These are phyloP conservation scores for Handroanthus guayacan DNA, from an alignment of 257 asterid species.

Conservation along the genomic window DNA sequence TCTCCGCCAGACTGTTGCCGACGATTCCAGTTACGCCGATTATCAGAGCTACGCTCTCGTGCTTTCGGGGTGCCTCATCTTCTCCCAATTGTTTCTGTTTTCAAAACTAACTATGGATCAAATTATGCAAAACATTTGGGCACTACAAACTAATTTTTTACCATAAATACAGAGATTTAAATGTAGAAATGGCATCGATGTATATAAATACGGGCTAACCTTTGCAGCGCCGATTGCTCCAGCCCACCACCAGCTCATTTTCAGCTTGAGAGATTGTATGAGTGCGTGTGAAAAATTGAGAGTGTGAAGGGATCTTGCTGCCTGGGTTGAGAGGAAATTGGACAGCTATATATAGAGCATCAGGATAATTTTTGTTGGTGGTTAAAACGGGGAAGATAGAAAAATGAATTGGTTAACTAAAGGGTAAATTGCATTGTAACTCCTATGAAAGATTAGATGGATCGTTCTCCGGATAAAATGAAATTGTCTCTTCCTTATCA, in stretches of 20 bases:
- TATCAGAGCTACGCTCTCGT: constrained; percentile 41
- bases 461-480: too few species aligned
- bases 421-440: too few species aligned
- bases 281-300: not conserved
- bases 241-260: constrained; percentile 86
- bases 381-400: too few species aligned
- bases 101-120: not conserved
- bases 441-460: too few species aligned
- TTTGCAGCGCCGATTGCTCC: constrained; percentile 80
- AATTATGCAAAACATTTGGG: not conserved
- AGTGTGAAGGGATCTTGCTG: not conserved
- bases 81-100: constrained; percentile 40
- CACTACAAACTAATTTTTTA: not conserved
- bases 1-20: constrained; percentile 51
- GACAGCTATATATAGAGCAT: not conserved
- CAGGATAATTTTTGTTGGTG: too few species aligned
- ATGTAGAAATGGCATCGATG: not conserved
- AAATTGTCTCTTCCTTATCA: too few species aligned
- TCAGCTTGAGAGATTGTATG: constrained; percentile 1
- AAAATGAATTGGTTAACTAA: too few species aligned
- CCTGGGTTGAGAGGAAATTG: not conserved
- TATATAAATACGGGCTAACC: constrained; percentile 31
- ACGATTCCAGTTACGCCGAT: constrained; percentile 49
- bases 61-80: constrained; percentile 22
- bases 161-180: not conserved